Conservation (phyloP, 768 basidiomycete species). For the Hydnum rufescens region DNA sequence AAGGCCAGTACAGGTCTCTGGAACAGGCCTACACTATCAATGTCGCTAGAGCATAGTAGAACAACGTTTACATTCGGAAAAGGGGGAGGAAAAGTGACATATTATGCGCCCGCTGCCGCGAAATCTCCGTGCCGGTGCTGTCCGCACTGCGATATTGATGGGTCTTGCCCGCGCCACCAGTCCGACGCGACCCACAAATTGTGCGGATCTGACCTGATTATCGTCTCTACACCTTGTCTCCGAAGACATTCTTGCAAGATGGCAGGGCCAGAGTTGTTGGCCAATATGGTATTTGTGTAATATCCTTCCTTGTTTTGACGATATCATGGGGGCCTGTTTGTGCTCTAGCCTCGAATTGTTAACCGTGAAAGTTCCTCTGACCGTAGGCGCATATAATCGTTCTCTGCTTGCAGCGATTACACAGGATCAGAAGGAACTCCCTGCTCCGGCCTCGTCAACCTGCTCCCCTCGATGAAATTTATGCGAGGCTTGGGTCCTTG, state of each 20-base stretch:
- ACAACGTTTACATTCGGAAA: slow-evolving; percentile 58
- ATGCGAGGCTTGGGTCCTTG: slow-evolving; percentile 39
- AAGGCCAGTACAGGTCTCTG: too few relatives aligned
- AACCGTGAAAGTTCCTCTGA: slow-evolving; percentile 37
- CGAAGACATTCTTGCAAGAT: slow-evolving; percentile 24
- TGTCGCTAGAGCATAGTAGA: slow-evolving; percentile 61
- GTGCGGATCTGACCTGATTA: slow-evolving; percentile 1
- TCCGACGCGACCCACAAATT: slow-evolving; percentile 24
- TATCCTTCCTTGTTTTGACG: slow-evolving; percentile 58
- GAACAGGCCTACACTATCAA: too few relatives aligned
- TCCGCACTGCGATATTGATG: slow-evolving; percentile 59
- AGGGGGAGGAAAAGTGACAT: slow-evolving; percentile 74
- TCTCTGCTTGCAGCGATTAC: slow-evolving; percentile 61
- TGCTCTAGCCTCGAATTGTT: slow-evolving; percentile 41
- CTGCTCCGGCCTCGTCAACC: slow-evolving; percentile 70
- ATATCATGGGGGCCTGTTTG: slow-evolving; percentile 43
- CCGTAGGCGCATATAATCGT: too few relatives aligned
- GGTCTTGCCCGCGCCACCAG: slow-evolving; percentile 65
- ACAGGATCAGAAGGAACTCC: too few relatives aligned
- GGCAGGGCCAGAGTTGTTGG: slow-evolving; percentile 35
- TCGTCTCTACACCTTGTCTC: neutral
- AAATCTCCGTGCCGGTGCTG: slow-evolving; percentile 75
- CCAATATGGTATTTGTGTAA: slow-evolving; percentile 55
- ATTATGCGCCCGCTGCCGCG: slow-evolving; percentile 53
- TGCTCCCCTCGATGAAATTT: slow-evolving; percentile 74